Base-by-base conservation (phyloP, 1,139 yeast genomes). In the Petasospora fabianii region DNA sequence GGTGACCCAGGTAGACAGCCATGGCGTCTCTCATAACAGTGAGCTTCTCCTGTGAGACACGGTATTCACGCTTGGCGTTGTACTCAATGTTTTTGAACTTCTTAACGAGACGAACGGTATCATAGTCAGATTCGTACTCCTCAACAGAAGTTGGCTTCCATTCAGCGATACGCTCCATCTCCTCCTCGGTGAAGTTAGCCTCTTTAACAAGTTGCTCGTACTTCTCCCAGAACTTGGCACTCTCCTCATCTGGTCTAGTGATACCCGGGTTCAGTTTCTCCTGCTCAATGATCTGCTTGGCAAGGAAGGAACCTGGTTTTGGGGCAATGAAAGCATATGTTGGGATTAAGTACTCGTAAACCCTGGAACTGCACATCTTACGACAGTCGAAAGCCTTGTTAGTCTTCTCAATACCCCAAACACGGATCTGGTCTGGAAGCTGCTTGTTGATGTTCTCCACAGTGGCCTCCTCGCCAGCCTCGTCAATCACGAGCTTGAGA, bases 371-470 rank as follows among this genome's bases (percentile, higher is more conserved):
- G 63, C 98, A 94, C 84, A 88, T 78, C 60, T 87, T 90, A 51
- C 97, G 74, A 63, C 97, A 90, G 61, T 92, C 97, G 62, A 94
- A 92, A 0, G 94, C 78, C 56, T 86, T 86, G 60, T 90, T 88
- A 8, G 90, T 84, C 54, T 97, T 75, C 57, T 81, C 86, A 47
- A 84, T 81, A 12, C 96, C 96, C 97, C 98, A 92, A 19, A 92
- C 72, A 47, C 96, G 72, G 48, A 92, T 86, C 49, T 85, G 90
- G 10, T 76, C 90, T 1, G 98, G 98, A 41, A 92, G 69, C 34
- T 71, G 61, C 2, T 69, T 62, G 61, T 92, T 92, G 61, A 94
- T 83, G 59, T 80, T 84, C 31, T 71, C 69, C 32, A 84, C 70
- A 38, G 90, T 73, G 40, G 84, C 83, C n/a, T 73, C 75, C 22